A percentile compares a stretch with the other conserved stretches of the same genome.
These are phyloP conservation scores for Pyrus communis DNA, from an alignment of 306 rosid genomes.

Conservation along the genomic window DNA sequence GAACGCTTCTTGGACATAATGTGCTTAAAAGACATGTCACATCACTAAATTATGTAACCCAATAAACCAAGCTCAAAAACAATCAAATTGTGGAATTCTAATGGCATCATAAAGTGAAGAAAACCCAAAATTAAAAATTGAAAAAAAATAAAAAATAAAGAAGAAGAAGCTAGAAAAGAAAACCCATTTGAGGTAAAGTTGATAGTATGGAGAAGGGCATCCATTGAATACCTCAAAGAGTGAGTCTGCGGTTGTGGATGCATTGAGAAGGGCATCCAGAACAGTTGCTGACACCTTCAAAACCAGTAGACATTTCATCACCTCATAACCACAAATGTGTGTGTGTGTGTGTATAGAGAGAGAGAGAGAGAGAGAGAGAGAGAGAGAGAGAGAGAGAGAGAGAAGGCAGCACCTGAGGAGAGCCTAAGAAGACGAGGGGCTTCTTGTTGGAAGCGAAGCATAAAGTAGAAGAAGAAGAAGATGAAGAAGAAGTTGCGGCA, in stretches of 20 bases:
- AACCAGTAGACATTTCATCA: background rate
- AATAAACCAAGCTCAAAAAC: background rate
- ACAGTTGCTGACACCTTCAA: constrained; percentile 61
- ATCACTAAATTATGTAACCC: background rate
- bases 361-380: background rate
- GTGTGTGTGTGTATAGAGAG: no score
- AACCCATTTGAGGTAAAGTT: background rate
- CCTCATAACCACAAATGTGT: background rate
- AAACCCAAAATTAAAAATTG: background rate
- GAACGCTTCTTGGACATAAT: background rate
- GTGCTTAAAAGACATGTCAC: background rate
- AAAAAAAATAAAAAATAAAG: background rate
- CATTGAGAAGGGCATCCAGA: constrained; percentile 65
- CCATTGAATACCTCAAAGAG: constrained; percentile 39
- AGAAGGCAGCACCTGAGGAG: constrained; percentile 49
- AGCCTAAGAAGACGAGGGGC: constrained; percentile 68
- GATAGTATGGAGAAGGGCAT: background rate
- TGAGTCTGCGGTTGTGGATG: constrained; percentile 53
- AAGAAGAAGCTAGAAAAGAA: background rate
- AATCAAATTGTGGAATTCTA: background rate
- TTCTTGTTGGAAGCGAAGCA: constrained; percentile 34
- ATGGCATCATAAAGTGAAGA: background rate
- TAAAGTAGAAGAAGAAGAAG: constrained; percentile 15
- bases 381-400: background rate
- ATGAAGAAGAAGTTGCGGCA: constrained; percentile 25